These are phyloP conservation scores for Calamus simplicifolius DNA, from an alignment of 176 grass and related monocot genomes.

Conservation along the genomic window DNA sequence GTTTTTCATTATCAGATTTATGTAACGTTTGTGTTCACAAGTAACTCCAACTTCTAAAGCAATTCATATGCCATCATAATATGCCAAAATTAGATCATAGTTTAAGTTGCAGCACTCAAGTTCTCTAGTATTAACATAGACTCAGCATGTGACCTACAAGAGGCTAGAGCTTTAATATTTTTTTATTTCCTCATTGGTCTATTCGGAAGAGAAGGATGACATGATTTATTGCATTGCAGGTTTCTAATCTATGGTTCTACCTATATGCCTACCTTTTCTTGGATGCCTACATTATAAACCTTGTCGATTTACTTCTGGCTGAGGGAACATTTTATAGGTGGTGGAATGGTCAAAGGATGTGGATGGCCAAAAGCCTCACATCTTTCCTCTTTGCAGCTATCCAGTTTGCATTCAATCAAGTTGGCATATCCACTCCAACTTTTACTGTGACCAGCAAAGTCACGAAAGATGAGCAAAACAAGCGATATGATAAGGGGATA, in stretches of 20 bases:
- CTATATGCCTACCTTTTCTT: conserved; percentile 38
- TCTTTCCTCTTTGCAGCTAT: conserved; percentile 13
- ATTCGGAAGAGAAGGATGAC: too few species aligned
- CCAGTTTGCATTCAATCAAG: conserved; percentile 9
- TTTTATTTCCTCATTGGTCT: too few species aligned
- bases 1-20: too few species aligned
- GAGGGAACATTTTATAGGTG: conserved; percentile 9
- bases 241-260: conserved; percentile 34
- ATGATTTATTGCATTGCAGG: conserved; percentile 6
- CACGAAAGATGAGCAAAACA: conserved; percentile 25
- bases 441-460: conserved; percentile 37
- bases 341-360: conserved; percentile 23
- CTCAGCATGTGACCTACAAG: too few species aligned
- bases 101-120: too few species aligned
- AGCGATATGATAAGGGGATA: conserved; percentile 10
- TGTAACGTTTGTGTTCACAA: too few species aligned
- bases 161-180: too few species aligned
- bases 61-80: too few species aligned
- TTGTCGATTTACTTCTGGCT: conserved; percentile 19
- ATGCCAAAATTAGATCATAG: too few species aligned
- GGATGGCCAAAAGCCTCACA: conserved; percentile 15
- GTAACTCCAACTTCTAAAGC: too few species aligned
- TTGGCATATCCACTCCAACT: conserved; percentile 7
- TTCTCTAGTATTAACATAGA: too few species aligned
- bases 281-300: too few species aligned